These are phyloP conservation scores for Capsicum baccatum DNA, from an alignment of 257 asterid genomes.

Conservation along the genomic window DNA sequence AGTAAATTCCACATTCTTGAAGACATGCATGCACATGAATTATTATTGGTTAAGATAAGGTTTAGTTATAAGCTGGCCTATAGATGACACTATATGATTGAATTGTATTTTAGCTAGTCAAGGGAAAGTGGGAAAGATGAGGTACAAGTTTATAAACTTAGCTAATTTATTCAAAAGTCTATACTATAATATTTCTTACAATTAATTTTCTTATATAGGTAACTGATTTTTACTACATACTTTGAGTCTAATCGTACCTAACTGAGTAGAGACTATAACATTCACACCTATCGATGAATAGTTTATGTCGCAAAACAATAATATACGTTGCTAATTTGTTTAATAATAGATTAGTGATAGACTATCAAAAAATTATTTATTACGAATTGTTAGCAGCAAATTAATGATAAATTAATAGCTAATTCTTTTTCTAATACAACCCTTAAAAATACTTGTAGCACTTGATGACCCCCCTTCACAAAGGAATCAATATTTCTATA, in stretches of 20 bases:
- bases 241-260: too few relatives aligned
- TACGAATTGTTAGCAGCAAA: background rate
- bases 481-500: background rate
- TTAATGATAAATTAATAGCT: background rate
- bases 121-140: slow-evolving; percentile 16
- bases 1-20: slow-evolving; percentile 23
- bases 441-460: background rate
- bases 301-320: background rate
- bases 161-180: background rate
- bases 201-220: background rate
- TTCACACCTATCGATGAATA: too few relatives aligned
- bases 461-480: background rate
- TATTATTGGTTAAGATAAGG: slow-evolving; percentile 15
- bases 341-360: background rate
- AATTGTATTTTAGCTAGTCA: slow-evolving; percentile 17
- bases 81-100: background rate
- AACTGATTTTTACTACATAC: background rate
- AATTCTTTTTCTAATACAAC: too few relatives aligned
- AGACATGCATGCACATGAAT: slow-evolving; percentile 17
- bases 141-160: background rate
- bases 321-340: background rate
- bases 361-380: background rate
- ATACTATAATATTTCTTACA: background rate
- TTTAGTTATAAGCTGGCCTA: background rate
- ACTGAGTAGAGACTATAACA: too few relatives aligned